A percentile compares a stretch with the other conserved stretches of the same genome.
Conservation (phyloP, 2,329 filamentous ascomycete species). For the Xylaria digitata region DNA sequence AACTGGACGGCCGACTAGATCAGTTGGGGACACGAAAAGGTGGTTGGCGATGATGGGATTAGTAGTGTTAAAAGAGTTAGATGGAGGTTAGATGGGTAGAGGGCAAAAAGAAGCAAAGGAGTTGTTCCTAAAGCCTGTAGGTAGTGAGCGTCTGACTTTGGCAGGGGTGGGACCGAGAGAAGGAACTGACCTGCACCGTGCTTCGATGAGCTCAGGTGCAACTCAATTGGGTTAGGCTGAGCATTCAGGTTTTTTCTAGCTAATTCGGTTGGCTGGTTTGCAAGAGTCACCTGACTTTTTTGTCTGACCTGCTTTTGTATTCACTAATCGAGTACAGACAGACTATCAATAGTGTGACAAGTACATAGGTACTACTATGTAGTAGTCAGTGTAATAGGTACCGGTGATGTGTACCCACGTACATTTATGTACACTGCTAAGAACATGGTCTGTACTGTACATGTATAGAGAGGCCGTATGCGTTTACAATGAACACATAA, state of each 20-base stretch:
- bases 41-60: constrained; percentile 26
- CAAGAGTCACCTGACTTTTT: constrained; percentile 18
- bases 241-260: constrained; percentile 26
- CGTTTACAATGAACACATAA: too few species aligned
- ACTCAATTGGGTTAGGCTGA: constrained; percentile 24
- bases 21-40: constrained; percentile 10
- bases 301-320: neutral
- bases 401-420: constrained; percentile 16
- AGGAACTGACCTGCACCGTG: constrained; percentile 36
- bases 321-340: neutral
- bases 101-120: constrained; percentile 48
- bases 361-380: too few species aligned
- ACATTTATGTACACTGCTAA: neutral
- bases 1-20: neutral
- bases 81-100: constrained; percentile 33
- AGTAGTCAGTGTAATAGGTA: too few species aligned
- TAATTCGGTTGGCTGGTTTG: constrained; percentile 24
- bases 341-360: neutral
- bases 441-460: neutral
- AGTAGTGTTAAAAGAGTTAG: constrained; percentile 28
- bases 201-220: constrained; percentile 19
- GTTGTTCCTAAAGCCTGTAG: constrained; percentile 34
- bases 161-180: constrained; percentile 26
- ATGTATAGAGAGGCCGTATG: too few species aligned
- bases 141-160: constrained; percentile 29